phyloP scores from a whole-genome alignment of 108 stramenopile genomes.

The Schizochytrium sp. region DNA sequence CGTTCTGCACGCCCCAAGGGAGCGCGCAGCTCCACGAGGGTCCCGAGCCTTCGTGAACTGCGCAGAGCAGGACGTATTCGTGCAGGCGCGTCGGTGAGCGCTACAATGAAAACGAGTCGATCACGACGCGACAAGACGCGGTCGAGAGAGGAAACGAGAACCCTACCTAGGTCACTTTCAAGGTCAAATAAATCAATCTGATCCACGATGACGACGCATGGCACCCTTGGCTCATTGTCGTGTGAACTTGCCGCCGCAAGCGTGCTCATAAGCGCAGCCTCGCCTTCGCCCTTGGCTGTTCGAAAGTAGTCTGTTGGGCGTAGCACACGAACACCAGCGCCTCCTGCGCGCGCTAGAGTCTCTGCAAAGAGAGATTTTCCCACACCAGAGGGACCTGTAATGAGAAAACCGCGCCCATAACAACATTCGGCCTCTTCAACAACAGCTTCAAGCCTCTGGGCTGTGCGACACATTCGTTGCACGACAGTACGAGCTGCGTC shows the following conservation, averaged over 20 bases:
- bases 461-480: neutral
- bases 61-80: neutral
- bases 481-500: neutral
- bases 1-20: neutral
- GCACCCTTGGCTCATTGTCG: neutral
- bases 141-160: neutral
- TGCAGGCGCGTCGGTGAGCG: neutral
- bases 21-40: neutral
- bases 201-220: neutral
- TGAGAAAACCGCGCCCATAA: neutral
- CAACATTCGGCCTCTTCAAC: neutral
- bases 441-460: neutral
- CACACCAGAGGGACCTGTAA: neutral
- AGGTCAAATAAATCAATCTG: neutral
- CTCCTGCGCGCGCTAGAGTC: neutral
- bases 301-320: neutral
- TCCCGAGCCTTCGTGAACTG: neutral
- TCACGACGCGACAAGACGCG: neutral
- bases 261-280: neutral
- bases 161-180: neutral
- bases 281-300: neutral
- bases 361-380: neutral
- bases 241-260: no score
- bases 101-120: neutral
- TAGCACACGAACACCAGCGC: neutral